Base-by-base conservation (phyloP, 2,329 filamentous ascomycete species). In the Aspergillus vadensis region DNA sequence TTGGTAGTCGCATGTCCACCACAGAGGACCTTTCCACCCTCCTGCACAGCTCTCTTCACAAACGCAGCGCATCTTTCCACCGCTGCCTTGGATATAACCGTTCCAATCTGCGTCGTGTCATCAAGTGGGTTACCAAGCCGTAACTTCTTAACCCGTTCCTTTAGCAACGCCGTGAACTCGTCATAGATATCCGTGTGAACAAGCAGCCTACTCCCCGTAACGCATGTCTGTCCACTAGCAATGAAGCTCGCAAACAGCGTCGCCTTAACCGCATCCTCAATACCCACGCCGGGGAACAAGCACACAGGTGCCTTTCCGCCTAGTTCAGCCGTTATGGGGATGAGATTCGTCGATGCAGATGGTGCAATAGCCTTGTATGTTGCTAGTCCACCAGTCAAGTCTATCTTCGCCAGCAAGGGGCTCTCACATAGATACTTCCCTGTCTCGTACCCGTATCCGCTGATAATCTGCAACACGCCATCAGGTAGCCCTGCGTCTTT, bases 31-130 rank as follows among this genome's bases (percentile, higher is more conserved):
- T 66, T 74, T 1, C 77, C 77, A 2, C 80, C 79, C 3, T 78
- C 72, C 48, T 72, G 65, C 15, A 79, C 76, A 0, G 81, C 66
- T 5, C 60, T 47, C 6, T 60, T 49, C 39, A 68, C 66, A 23
- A 68, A 68, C 4, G 49, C 54, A 6, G 39, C 43, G 21, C 82
- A 82, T 66, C 79, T 82, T 5, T 78, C 79, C 0, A 72, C 68
- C 0, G 72, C 67, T 0, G 63, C 66, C 15, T 54, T 51, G 15
- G 86, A 88, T 36, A 90, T 83, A 2, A 90, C 74, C 0, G 86
- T 85, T 0, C 88, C 88, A 82, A 90, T 90, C 73, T 84, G 84
- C 0, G 84, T 87, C 1, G 79, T 79, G 0, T 77, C 74, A 57
- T 88, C 85, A 3, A 73, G 77, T 0, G 86, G 86, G 4, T 82